Evolutionary conservation across 2,329 filamentous ascomycete species (phyloP).

Genomic region (Sordariomycetes sp.): DNA sequence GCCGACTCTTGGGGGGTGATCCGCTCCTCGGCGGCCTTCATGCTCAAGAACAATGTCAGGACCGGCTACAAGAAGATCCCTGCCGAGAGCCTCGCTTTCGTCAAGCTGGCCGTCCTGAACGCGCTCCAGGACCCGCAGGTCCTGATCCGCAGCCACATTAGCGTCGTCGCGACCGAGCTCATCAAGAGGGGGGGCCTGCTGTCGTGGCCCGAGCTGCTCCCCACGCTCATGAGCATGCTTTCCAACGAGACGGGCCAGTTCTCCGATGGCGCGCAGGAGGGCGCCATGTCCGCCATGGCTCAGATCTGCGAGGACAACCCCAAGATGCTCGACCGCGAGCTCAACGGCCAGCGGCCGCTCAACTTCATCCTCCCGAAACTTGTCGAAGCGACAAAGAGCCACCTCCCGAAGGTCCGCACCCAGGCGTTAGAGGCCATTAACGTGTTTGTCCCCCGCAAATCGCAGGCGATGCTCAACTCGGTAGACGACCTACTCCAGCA

Average conservation of each 20-base stretch:
- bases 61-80: conserved; percentile 66
- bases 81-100: conserved; percentile 60
- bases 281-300: conserved; percentile 81
- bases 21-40: conserved; percentile 79
- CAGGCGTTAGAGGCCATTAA: conserved; percentile 80
- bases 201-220: conserved; percentile 83
- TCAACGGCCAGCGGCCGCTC: conserved; percentile 79
- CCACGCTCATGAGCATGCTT: conserved; percentile 70
- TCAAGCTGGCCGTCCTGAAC: conserved; percentile 68
- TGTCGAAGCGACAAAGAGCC: conserved; percentile 72
- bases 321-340: conserved; percentile 74
- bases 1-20: conserved; percentile 60
- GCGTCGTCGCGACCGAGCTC: conserved; percentile 89
- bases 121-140: conserved; percentile 71
- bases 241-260: conserved; percentile 60
- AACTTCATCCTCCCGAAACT: conserved; percentile 85
- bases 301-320: conserved; percentile 98
- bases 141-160: conserved; percentile 80
- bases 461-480: conserved; percentile 68
- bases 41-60: conserved; percentile 91
- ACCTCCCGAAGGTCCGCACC: conserved; percentile 65
- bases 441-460: conserved; percentile 78
- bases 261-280: conserved; percentile 69
- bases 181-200: conserved; percentile 75
- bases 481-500: conserved; percentile 74